Evolutionary conservation across 2,329 filamentous ascomycete species (phyloP).

Genomic region (Phialophora verrucosa): DNA sequence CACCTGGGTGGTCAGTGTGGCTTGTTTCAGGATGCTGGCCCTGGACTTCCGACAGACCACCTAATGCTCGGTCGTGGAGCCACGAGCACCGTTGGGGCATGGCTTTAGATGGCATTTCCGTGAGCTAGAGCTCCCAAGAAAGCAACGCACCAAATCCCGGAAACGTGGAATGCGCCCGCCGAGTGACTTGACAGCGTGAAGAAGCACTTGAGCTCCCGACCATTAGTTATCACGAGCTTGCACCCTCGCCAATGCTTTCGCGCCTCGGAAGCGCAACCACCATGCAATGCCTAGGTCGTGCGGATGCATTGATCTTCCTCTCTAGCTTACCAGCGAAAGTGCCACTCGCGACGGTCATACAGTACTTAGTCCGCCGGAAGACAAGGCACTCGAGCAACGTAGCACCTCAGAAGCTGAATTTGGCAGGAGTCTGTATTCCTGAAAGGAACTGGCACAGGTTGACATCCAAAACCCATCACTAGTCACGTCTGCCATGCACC

Average conservation of each 20-base stretch:
- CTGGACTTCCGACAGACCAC: constrained; percentile 16
- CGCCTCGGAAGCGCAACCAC: constrained; percentile 10
- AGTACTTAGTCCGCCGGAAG: neutral
- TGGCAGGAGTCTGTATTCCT: constrained; percentile 9
- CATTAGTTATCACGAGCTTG: constrained; percentile 1
- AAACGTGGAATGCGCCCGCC: constrained; percentile 27
- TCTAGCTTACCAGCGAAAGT: neutral
- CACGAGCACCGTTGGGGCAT: constrained; percentile 16
- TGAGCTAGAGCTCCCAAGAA: constrained; percentile 20
- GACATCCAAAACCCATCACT: constrained; percentile 12
- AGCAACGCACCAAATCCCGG: constrained; percentile 21
- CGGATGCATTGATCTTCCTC: constrained; percentile 10
- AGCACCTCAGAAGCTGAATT: constrained; percentile 1
- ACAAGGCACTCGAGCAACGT: neutral
- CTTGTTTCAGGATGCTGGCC: constrained; percentile 34
- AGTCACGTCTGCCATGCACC: constrained; percentile 21
- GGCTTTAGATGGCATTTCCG: constrained; percentile 17
- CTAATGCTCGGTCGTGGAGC: constrained; percentile 13
- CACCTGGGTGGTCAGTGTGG: constrained; percentile 23
- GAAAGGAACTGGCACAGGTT: constrained; percentile 20
- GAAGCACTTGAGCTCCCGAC: neutral
- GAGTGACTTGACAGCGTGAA: neutral
- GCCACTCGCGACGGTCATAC: neutral
- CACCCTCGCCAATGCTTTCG: constrained; percentile 1
- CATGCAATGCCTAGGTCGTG: constrained; percentile 6